Evolutionary conservation across 495 filamentous ascomycete species (phyloP).

Genomic region (Antarctomyces pellizariae): DNA sequence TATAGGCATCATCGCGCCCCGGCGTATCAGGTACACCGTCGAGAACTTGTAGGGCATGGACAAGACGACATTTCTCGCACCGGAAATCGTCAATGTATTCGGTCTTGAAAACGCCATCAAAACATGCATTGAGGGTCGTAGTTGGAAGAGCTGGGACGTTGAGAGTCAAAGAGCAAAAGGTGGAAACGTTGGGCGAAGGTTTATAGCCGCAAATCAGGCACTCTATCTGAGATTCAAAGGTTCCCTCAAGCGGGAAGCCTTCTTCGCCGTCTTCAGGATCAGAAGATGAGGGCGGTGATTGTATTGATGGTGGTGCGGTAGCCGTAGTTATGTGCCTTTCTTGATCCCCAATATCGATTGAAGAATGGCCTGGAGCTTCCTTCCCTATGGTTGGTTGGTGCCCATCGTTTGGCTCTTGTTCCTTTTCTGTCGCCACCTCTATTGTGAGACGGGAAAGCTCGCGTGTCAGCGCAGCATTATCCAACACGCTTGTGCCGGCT

Average conservation of each 20-base stretch:
- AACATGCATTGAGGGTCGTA: slow-evolving; percentile 35
- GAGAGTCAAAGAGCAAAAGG: slow-evolving; percentile 79
- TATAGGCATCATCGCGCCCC: slow-evolving; percentile 7
- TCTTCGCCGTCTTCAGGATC: slow-evolving; percentile 34
- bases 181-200: slow-evolving; percentile 56
- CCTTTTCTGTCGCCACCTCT: slow-evolving; percentile 7
- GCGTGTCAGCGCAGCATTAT: no score
- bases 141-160: slow-evolving; percentile 55
- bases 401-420: slow-evolving; percentile 6
- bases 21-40: no score
- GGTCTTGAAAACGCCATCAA: slow-evolving; percentile 81
- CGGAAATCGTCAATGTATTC: slow-evolving; percentile 94
- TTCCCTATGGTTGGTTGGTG: slow-evolving; percentile 3
- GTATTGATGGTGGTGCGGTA: no score
- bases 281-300: slow-evolving; percentile 1
- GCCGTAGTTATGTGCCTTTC: no score
- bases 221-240: slow-evolving; percentile 76
- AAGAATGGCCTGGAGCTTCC: slow-evolving; percentile 1
- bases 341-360: no score
- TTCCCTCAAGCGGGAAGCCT: slow-evolving; percentile 71
- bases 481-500: not conserved
- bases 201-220: slow-evolving; percentile 77
- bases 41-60: slow-evolving; percentile 39
- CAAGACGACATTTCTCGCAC: slow-evolving; percentile 77
- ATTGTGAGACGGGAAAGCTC: no score